These are phyloP conservation scores for Leccinum subtestaceum DNA, from an alignment of 768 basidiomycete species.

Conservation along the genomic window DNA sequence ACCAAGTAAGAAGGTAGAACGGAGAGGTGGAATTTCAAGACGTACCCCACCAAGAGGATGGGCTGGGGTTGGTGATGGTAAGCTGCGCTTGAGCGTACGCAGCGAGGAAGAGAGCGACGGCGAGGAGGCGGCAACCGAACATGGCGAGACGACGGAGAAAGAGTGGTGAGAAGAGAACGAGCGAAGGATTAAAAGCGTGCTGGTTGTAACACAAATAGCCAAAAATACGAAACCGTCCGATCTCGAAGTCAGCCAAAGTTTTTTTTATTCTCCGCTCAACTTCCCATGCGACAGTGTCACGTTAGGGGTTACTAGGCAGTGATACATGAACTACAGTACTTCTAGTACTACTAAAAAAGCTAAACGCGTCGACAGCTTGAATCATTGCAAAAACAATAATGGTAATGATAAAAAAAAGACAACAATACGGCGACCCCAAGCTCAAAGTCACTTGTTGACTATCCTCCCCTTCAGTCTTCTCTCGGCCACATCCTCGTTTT, in stretches of 20 bases:
- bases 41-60: constrained; percentile 61
- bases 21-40: constrained; percentile 8
- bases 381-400: constrained; percentile 11
- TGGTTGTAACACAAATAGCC: constrained; percentile 6
- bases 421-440: background rate
- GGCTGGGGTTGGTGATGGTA: constrained; percentile 43
- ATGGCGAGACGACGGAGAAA: constrained; percentile 25
- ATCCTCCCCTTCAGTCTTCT: constrained; percentile 24
- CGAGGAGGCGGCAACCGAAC: constrained; percentile 32
- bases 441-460: constrained; percentile 9
- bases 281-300: no score
- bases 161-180: constrained; percentile 24
- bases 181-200: constrained; percentile 14
- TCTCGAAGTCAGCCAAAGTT: background rate
- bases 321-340: background rate
- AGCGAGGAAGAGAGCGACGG: constrained; percentile 39
- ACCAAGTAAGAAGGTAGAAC: background rate
- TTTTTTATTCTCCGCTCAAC: constrained; percentile 26
- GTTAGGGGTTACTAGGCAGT: background rate
- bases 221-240: constrained; percentile 6
- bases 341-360: constrained; percentile 2
- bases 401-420: background rate
- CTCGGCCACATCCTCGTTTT: constrained; percentile 23
- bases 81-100: constrained; percentile 40
- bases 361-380: constrained; percentile 5